A percentile compares a stretch with the other conserved stretches of the same genome.
These are phyloP conservation scores for Macadamia integrifolia DNA, from an alignment of 164 flowering plant genomes.

Conservation along the genomic window DNA sequence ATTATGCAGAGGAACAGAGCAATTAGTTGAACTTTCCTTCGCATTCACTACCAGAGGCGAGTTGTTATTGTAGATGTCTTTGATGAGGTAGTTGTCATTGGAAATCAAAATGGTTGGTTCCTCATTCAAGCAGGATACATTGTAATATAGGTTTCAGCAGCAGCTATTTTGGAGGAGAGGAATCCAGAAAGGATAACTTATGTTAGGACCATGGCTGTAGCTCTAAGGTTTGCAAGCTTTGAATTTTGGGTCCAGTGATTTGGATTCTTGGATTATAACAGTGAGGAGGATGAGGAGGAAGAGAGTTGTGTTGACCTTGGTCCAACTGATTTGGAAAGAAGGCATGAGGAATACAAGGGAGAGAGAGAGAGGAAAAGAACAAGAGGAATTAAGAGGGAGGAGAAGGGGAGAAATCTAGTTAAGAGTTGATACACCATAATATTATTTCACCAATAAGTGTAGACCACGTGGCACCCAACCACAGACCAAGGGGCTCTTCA, in stretches of 20 bases:
- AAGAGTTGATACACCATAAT: too few relatives aligned
- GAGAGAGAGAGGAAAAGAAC: neutral
- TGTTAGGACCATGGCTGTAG: conserved; percentile 38
- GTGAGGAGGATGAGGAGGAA: conserved; percentile 10
- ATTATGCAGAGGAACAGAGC: conserved; percentile 40
- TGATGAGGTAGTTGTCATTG: conserved; percentile 26
- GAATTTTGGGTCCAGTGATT: conserved; percentile 22
- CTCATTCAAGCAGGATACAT: conserved; percentile 27
- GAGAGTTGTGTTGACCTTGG: neutral
- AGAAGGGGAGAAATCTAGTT: neutral
- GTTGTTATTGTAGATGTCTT: conserved; percentile 24
- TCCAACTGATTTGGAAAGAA: conserved; percentile 12
- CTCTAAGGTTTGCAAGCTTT: conserved; percentile 35
- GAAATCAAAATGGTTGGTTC: conserved; percentile 33
- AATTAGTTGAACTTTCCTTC: conserved; percentile 10
- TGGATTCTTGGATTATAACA: conserved; percentile 5
- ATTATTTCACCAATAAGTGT: too few relatives aligned
- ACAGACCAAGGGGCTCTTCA: too few relatives aligned
- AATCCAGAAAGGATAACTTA: conserved; percentile 57
- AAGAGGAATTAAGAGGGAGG: neutral
- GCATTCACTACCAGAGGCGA: conserved; percentile 26
- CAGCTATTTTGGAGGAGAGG: conserved; percentile 26
- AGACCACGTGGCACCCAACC: too few relatives aligned
- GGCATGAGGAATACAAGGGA: neutral
- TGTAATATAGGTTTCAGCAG: conserved; percentile 44